phyloP scores from a whole-genome alignment of 805 yeast species.

The Blastobotrys americana region DNA sequence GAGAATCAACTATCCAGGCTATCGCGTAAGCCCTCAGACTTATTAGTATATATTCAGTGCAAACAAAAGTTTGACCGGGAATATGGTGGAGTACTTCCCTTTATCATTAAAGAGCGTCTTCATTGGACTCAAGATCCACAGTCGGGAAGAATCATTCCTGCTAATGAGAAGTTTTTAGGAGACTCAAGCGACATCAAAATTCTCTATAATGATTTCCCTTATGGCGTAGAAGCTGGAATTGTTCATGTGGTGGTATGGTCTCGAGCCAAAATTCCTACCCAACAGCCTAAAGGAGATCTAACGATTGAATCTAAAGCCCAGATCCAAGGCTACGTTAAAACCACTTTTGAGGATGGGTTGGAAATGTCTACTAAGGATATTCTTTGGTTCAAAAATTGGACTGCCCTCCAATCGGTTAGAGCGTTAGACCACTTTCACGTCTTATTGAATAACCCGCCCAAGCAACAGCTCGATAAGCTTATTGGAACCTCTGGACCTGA shows the following conservation, averaged over 20 bases:
- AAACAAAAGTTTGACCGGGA: constrained; percentile 11
- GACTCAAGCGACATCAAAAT: constrained; percentile 37
- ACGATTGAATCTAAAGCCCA: constrained; percentile 31
- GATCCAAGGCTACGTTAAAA: constrained; percentile 37
- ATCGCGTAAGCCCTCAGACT: constrained; percentile 16
- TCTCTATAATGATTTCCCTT: constrained; percentile 48
- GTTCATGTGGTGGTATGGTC: constrained; percentile 53
- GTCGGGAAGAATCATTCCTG: constrained; percentile 9
- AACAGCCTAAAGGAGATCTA: constrained; percentile 39
- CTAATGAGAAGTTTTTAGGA: constrained; percentile 9
- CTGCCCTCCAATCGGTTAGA: constrained; percentile 47
- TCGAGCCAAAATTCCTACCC: constrained; percentile 38
- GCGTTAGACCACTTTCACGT: constrained; percentile 54
- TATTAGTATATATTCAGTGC: constrained; percentile 9
- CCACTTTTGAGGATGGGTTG: constrained; percentile 35
- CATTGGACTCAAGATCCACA: constrained; percentile 13
- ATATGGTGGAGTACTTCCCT: constrained; percentile 18
- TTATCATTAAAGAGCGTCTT: constrained; percentile 15
- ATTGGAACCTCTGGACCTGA: constrained; percentile 9
- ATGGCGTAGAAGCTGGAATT: constrained; percentile 42
- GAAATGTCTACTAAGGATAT: constrained; percentile 35
- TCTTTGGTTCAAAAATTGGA: constrained; percentile 55
- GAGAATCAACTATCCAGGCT: constrained; percentile 11
- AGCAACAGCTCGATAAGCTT: constrained; percentile 12
- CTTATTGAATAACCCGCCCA: constrained; percentile 30